A percentile compares a stretch with the other conserved stretches of the same genome.
These are phyloP conservation scores for Aspergillaceae sp. DNA, from an alignment of 2,329 filamentous ascomycete genomes.

Conservation along the genomic window DNA sequence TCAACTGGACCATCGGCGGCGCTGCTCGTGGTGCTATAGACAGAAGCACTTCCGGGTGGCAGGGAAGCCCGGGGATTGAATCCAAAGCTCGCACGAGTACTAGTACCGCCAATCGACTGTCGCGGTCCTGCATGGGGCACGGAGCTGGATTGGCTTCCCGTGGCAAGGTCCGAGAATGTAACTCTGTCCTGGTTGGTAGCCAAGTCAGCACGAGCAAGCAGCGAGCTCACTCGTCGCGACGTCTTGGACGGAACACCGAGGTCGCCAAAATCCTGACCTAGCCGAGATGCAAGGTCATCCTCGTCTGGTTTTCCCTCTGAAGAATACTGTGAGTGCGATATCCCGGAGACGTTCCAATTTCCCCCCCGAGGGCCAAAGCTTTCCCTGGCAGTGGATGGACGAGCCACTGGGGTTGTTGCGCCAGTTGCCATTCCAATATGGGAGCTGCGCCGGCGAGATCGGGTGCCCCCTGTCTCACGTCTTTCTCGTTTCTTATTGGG, in stretches of 20 bases:
- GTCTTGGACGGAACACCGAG: constrained; percentile 49
- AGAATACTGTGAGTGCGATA: constrained; percentile 29
- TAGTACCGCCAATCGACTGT: constrained; percentile 64
- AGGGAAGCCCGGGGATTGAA: constrained; percentile 49
- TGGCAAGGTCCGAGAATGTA: constrained; percentile 65
- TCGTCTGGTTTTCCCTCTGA: constrained; percentile 48
- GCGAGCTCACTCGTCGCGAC: constrained; percentile 79
- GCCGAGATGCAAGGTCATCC: constrained; percentile 57
- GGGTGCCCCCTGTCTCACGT: constrained; percentile 52
- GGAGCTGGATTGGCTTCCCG: constrained; percentile 31
- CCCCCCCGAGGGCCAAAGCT: constrained; percentile 57
- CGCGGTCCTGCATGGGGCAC: constrained; percentile 43
- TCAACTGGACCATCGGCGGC: constrained; percentile 62
- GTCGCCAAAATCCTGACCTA: constrained; percentile 59
- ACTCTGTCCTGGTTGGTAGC: constrained; percentile 75
- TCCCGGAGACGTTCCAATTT: constrained; percentile 33
- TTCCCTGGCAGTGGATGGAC: constrained; percentile 62
- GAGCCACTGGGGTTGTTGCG: constrained; percentile 61
- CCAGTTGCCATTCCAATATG: constrained; percentile 59
- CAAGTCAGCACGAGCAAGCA: constrained; percentile 77
- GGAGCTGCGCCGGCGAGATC: constrained; percentile 59
- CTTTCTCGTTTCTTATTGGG: constrained; percentile 32
- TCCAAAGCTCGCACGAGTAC: constrained; percentile 54
- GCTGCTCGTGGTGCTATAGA: constrained; percentile 47
- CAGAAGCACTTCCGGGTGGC: constrained; percentile 40